phyloP scores from a whole-genome alignment of 2,329 filamentous ascomycete genomes.

The Ustulina deusta region DNA sequence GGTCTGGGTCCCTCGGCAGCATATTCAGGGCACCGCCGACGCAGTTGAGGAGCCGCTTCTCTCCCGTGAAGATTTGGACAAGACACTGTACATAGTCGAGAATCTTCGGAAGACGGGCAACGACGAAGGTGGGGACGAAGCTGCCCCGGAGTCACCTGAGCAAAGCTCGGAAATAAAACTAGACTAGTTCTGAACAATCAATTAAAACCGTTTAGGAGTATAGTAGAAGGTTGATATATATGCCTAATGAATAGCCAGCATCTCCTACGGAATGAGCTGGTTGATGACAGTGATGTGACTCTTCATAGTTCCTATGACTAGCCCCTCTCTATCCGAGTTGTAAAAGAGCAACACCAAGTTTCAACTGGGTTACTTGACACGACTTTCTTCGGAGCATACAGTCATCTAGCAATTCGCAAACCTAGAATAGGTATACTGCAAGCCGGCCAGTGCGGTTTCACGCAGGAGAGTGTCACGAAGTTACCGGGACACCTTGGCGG shows the following conservation, averaged over 20 bases:
- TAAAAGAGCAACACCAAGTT: background rate
- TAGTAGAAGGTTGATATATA: background rate
- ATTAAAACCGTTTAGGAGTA: background rate
- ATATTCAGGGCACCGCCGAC: slow-evolving; percentile 22
- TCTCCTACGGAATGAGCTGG: background rate
- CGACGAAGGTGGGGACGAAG: slow-evolving; percentile 41
- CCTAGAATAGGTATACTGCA: no score
- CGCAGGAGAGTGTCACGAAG: no score
- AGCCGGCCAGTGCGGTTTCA: no score
- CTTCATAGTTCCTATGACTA: background rate
- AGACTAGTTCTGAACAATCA: slow-evolving; percentile 1
- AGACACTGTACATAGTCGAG: slow-evolving; percentile 48
- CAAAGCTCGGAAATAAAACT: slow-evolving; percentile 13
- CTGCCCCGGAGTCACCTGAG: slow-evolving; percentile 18
- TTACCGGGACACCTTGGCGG: no score
- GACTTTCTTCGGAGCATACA: background rate
- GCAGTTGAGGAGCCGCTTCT: slow-evolving; percentile 34
- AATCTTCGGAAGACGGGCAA: slow-evolving; percentile 51
- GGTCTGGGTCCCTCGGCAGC: slow-evolving; percentile 32
- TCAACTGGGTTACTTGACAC: background rate
- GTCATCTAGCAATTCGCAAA: no score
- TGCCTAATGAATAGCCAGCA: background rate
- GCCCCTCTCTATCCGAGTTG: background rate
- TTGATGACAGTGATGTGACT: background rate
- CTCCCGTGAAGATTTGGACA: slow-evolving; percentile 47